Conservation (phyloP, 139 green algal genomes). For the Coelastrella sp. region DNA sequence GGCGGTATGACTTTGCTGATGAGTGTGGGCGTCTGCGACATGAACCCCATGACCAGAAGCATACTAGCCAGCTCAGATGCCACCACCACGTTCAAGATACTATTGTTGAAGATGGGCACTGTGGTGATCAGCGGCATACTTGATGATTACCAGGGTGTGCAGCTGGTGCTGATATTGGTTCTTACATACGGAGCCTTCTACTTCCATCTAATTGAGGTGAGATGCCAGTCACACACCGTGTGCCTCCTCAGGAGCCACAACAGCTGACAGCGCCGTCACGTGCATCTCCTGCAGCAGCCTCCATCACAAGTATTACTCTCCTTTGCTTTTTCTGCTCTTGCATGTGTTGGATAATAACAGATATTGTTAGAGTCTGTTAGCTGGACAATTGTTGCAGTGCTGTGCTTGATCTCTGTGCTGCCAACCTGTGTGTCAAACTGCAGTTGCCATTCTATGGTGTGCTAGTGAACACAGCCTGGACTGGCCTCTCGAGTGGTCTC, state of each 20-base stretch:
- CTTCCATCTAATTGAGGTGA: not conserved
- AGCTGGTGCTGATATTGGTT: not conserved
- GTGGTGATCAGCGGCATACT: not conserved
- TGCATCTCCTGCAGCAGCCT: no score
- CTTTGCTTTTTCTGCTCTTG: no score
- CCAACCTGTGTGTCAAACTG: not conserved
- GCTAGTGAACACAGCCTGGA: not conserved
- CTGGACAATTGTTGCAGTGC: no score
- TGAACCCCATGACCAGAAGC: conserved; percentile 35
- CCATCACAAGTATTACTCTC: no score
- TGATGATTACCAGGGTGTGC: not conserved
- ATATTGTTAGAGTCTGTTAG: no score
- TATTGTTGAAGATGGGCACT: not conserved
- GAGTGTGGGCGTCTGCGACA: not conserved
- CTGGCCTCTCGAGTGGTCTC: conserved; percentile 22
- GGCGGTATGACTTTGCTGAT: not conserved
- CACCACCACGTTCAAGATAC: not conserved
- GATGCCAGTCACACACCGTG: not conserved
- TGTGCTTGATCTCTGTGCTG: no score
- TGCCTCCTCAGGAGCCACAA: not conserved
- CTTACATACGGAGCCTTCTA: no score
- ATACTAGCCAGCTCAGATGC: not conserved
- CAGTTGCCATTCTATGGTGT: conserved; percentile 21
- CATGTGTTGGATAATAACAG: no score
- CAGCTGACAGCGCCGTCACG: no score